Conservation (phyloP, 2,329 filamentous ascomycete genomes). For the Thielaviopsis punctulata region DNA sequence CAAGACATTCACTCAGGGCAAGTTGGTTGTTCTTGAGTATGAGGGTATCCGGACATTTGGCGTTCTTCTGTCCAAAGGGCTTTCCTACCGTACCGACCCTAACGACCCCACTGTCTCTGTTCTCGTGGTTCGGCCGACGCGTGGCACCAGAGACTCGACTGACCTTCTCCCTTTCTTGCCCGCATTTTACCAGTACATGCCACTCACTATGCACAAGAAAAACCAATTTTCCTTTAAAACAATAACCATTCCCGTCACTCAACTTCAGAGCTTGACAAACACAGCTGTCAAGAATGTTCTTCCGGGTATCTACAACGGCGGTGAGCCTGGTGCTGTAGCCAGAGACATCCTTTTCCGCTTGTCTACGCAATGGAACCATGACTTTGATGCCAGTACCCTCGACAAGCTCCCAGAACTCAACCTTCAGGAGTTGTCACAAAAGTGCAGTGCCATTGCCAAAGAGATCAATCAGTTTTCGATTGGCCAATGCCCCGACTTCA, state of each 20-base stretch:
- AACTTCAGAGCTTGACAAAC: conserved; percentile 72
- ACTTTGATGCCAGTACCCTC: conserved; percentile 75
- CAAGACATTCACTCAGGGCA: conserved; percentile 57
- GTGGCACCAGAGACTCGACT: conserved; percentile 56
- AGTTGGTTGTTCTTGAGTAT: conserved; percentile 70
- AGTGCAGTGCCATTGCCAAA: conserved; percentile 33
- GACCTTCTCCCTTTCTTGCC: conserved; percentile 75
- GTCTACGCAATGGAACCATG: conserved; percentile 40
- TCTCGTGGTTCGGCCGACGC: conserved; percentile 54
- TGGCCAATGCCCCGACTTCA: conserved; percentile 55
- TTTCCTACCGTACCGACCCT: conserved; percentile 38
- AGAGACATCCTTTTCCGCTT: conserved; percentile 52
- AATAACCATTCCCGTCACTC: conserved; percentile 51
- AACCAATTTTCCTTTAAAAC: conserved; percentile 52
- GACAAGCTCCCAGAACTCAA: conserved; percentile 65
- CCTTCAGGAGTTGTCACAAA: conserved; percentile 61
- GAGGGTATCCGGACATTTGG: conserved; percentile 71
- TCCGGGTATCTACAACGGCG: conserved; percentile 39
- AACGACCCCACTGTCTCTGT: conserved; percentile 56
- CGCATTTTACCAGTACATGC: conserved; percentile 49
- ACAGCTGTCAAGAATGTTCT: conserved; percentile 42
- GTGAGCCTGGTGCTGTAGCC: conserved; percentile 33
- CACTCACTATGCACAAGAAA: conserved; percentile 47
- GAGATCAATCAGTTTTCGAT: conserved; percentile 37
- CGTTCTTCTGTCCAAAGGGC: conserved; percentile 60